Percentiles rank a stretch among this genome's conserved stretches.
These are phyloP conservation scores for Herpetomonas samuelpessoai DNA, from an alignment of 208 protist genomes.

Conservation along the genomic window DNA sequence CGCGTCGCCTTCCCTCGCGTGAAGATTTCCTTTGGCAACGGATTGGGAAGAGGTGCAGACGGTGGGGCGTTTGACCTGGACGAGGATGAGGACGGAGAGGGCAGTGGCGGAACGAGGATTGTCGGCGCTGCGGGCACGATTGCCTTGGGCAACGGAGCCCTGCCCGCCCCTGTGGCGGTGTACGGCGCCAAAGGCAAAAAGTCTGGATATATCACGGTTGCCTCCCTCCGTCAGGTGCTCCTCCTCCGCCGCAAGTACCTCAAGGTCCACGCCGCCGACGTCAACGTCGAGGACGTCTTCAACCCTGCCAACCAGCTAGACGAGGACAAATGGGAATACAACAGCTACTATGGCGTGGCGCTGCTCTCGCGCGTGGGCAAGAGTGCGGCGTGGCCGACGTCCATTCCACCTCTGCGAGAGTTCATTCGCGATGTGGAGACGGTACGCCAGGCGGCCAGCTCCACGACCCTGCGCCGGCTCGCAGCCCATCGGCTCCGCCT, in stretches of 20 bases:
- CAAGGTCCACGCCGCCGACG: constrained; percentile 46
- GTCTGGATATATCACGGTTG: constrained; percentile 44
- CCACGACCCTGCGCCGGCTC: constrained; percentile 71
- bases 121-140: too few relatives aligned
- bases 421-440: constrained; percentile 83
- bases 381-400: constrained; percentile 71
- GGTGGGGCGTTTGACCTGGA: too few relatives aligned
- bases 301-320: constrained; percentile 67
- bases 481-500: constrained; percentile 83
- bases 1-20: background rate
- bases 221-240: constrained; percentile 61
- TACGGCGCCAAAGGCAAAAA: background rate
- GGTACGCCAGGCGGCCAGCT: constrained; percentile 59
- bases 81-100: background rate
- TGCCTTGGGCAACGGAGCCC: background rate
- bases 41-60: too few relatives aligned
- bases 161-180: background rate
- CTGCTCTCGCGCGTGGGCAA: constrained; percentile 66
- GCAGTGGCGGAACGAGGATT: too few relatives aligned
- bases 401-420: constrained; percentile 67
- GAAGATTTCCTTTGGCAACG: background rate
- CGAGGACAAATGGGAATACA: constrained; percentile 85
- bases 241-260: constrained; percentile 75
- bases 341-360: constrained; percentile 89
- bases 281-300: constrained; percentile 87